These are phyloP conservation scores for Macrocybe gigantea DNA, from an alignment of 768 basidiomycete genomes.

Conservation along the genomic window DNA sequence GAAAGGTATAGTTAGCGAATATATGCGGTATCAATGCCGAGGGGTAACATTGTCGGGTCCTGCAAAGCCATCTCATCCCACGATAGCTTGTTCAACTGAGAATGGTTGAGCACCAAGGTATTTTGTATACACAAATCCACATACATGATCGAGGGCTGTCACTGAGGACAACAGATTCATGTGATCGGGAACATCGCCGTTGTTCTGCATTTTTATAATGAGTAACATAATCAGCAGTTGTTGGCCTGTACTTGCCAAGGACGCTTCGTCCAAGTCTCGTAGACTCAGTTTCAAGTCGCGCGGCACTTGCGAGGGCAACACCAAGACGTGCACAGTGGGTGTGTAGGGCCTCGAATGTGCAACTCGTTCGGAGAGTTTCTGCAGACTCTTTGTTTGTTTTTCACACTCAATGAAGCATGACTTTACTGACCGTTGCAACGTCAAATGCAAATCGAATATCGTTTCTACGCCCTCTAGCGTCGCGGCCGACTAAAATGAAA, in stretches of 20 bases:
- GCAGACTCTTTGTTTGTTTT: neutral
- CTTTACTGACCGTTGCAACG: conserved; percentile 43
- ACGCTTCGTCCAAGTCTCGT: conserved; percentile 62
- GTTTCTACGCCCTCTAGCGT: conserved; percentile 53
- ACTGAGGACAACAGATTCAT: conserved; percentile 50
- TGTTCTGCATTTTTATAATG: conserved; percentile 31
- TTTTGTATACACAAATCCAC: conserved; percentile 14
- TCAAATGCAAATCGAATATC: conserved; percentile 60
- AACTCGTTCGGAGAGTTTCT: conserved; percentile 52
- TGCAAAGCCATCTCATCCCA: conserved; percentile 45
- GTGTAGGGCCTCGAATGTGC: conserved; percentile 56
- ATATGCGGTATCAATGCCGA: conserved; percentile 38
- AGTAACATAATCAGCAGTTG: neutral
- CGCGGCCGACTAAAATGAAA: conserved; percentile 65
- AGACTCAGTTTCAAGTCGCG: conserved; percentile 62
- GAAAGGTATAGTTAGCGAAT: conserved; percentile 3
- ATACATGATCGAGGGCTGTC: conserved; percentile 17
- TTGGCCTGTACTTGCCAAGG: conserved; percentile 38
- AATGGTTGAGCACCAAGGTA: neutral
- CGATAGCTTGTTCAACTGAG: conserved; percentile 43
- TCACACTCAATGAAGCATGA: neutral
- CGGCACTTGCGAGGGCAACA: conserved; percentile 72
- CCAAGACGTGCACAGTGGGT: conserved; percentile 68
- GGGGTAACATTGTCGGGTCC: conserved; percentile 50
- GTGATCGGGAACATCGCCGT: conserved; percentile 58